These are phyloP conservation scores for Candida gorgasii DNA, from an alignment of 805 yeast genomes.

Conservation along the genomic window DNA sequence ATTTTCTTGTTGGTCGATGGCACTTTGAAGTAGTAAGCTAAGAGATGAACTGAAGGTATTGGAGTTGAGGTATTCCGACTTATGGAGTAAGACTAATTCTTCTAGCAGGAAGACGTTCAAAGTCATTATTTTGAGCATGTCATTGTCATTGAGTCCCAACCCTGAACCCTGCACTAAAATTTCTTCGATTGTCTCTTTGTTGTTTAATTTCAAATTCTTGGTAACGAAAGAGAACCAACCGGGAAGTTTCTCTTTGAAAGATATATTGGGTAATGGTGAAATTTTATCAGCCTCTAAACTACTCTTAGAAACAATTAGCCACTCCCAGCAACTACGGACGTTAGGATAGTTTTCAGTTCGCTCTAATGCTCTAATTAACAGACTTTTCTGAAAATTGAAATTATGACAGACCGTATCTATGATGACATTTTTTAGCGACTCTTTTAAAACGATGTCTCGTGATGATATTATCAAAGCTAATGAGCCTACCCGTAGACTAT, in stretches of 20 bases:
- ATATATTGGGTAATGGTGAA: not conserved
- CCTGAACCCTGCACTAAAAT: not conserved
- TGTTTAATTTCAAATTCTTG: not conserved
- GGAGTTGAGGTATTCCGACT: not conserved
- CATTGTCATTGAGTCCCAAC: conserved; percentile 11
- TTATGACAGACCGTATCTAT: conserved; percentile 12
- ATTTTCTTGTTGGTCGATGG: not conserved
- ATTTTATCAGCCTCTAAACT: not conserved
- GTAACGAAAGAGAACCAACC: conserved; percentile 14
- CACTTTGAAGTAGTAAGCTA: not conserved
- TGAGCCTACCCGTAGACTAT: conserved; percentile 26
- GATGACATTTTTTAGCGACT: conserved; percentile 10
- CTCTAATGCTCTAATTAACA: not conserved
- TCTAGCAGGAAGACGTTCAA: not conserved
- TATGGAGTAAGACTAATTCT: not conserved
- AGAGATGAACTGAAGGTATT: not conserved
- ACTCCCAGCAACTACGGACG: conserved; percentile 4
- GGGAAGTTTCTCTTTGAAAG: conserved; percentile 1
- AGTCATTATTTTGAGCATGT: not conserved
- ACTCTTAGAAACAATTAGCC: not conserved
- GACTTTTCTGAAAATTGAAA: not conserved
- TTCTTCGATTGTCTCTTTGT: not conserved
- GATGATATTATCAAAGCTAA: conserved; percentile 24
- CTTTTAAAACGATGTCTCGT: conserved; percentile 10
- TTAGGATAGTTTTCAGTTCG: not conserved